Evolutionary conservation across 768 basidiomycete species (phyloP), one percentile per base, ranked within the genome.

Genomic region (Suillus sp.): DNA sequence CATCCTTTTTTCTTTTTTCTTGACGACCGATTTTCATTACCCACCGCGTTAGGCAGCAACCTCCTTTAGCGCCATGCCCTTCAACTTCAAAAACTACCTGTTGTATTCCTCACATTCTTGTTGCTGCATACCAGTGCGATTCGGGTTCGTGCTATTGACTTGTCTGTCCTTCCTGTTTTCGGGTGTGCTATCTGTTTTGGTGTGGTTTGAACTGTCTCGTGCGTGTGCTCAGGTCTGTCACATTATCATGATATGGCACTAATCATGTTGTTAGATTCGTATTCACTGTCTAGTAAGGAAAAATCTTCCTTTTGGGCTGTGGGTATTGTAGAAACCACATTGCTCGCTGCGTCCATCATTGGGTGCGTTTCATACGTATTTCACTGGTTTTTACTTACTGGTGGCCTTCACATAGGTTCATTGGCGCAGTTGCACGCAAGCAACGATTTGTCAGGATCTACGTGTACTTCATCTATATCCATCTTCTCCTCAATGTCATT

Each of bases 171-270:
- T 87, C 60, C 66, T 88, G 22, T 74, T 88, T 35, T 78, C 86
- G 9, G 87, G 84, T 1, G 63, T 83, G 20, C 75, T 89, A 37
- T 78, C 85, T 3, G 72, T 84, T 65, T 69, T 84, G 40, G 68
- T 87, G 30, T 90, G 87, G 88, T 87, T 84, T 70, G 85, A 89
- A 70, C 73, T 89, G 20, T 78, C 77, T 27, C 80, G 89, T 89
- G 64, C 63, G 87, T 79, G 20, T 54, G 47, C 9, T 62, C 54
- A 40, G 43, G 4, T 32, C n/a, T 55, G 32, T 59, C 48, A n/a
- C 58, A 32, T 57, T 50, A 50, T 50, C 32, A 62, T 43, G 34
- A 64, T 51, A 48, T 34, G n/a, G n/a, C 7, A 16, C 38, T 57
- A 11, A 40, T 18, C 11, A 20, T 30, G 6, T 40, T 4, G 6